phyloP scores from a whole-genome alignment of 2,329 filamentous ascomycete species.

The Raffaelea ambrosiae region DNA sequence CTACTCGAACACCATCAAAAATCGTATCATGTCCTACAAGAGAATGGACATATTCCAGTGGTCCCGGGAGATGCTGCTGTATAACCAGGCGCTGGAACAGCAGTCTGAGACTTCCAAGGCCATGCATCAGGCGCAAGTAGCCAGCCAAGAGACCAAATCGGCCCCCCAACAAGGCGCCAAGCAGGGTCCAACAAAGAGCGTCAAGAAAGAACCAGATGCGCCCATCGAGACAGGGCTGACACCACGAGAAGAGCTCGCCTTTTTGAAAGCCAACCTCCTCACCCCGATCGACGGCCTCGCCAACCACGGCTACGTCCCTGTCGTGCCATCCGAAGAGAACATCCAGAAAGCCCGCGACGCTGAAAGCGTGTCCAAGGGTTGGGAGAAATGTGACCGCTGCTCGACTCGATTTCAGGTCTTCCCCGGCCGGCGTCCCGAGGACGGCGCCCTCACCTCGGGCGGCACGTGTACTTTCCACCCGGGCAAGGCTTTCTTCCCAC shows the following conservation, averaged over 20 bases:
- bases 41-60: constrained; percentile 67
- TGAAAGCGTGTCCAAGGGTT: constrained; percentile 60
- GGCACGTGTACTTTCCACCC: constrained; percentile 77
- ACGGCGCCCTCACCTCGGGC: constrained; percentile 66
- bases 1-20: constrained; percentile 79
- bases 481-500: constrained; percentile 57
- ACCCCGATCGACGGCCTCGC: constrained; percentile 58
- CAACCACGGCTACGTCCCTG: constrained; percentile 66
- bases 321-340: constrained; percentile 55
- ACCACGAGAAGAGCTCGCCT: constrained; percentile 55
- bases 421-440: constrained; percentile 69
- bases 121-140: too few relatives aligned
- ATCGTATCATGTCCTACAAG: constrained; percentile 66
- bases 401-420: constrained; percentile 83
- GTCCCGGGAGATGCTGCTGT: constrained; percentile 34
- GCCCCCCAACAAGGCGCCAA: too few relatives aligned
- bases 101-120: background rate
- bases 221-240: constrained; percentile 61
- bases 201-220: background rate
- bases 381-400: constrained; percentile 86
- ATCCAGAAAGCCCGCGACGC: constrained; percentile 59
- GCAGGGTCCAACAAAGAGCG: background rate
- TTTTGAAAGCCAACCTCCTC: constrained; percentile 50
- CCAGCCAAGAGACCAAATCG: too few relatives aligned
- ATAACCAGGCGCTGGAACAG: background rate